Evolutionary conservation across 1,284 basidiomycete genomes (phyloP).

Genomic region (Tylopilus microsporus): DNA sequence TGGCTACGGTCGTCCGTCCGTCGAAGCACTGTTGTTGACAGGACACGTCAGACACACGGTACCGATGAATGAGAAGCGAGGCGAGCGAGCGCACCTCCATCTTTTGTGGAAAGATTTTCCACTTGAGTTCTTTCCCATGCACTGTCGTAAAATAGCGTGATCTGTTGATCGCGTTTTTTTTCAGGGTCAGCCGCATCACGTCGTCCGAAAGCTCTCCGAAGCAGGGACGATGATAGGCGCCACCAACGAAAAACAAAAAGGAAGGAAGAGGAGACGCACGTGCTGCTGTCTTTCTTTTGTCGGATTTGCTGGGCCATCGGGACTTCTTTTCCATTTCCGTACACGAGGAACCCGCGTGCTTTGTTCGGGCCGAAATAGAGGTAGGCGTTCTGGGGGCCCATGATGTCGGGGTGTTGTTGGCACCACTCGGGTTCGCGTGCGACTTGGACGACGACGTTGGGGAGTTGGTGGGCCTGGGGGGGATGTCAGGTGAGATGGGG

Average conservation of each 20-base stretch:
- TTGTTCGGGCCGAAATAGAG: constrained; percentile 66
- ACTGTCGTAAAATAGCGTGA: constrained; percentile 68
- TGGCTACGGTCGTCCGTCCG: constrained; percentile 50
- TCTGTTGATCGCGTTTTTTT: constrained; percentile 31
- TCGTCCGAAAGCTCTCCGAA: background rate
- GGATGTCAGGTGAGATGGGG: background rate
- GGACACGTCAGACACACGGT: background rate
- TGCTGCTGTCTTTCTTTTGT: constrained; percentile 54
- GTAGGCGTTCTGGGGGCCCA: constrained; percentile 67
- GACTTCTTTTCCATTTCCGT: constrained; percentile 56
- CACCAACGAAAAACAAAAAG: too few relatives aligned
- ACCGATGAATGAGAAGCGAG: too few relatives aligned
- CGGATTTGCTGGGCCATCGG: constrained; percentile 55
- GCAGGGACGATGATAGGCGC: background rate
- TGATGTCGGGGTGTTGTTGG: constrained; percentile 56
- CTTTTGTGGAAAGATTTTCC: constrained; percentile 53
- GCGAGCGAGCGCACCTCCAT: constrained; percentile 53
- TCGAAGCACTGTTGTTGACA: constrained; percentile 48
- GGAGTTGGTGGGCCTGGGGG: constrained; percentile 45
- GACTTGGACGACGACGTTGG: constrained; percentile 59
- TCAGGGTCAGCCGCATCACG: background rate
- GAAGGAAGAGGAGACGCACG: constrained; percentile 41
- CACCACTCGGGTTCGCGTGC: constrained; percentile 61
- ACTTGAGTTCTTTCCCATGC: constrained; percentile 63
- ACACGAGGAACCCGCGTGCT: constrained; percentile 57